Conservation (phyloP, 1,139 yeast species). For the Blastobotrys aristatus region DNA sequence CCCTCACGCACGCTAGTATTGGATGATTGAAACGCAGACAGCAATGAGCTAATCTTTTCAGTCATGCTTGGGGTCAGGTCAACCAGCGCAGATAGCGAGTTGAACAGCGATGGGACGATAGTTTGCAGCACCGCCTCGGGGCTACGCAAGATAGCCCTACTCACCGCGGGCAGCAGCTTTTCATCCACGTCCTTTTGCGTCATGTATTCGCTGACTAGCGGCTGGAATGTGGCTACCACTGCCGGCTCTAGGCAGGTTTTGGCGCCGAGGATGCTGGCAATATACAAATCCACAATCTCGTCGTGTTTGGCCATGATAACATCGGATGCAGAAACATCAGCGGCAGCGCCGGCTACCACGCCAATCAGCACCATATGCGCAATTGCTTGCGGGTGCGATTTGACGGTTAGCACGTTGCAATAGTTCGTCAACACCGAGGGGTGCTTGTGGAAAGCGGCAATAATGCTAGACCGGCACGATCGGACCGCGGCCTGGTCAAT, state of each 20-base stretch:
- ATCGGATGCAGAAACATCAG: conserved; percentile 25
- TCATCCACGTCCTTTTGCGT: conserved; percentile 41
- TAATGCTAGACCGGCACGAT: conserved; percentile 26
- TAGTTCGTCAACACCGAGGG: conserved; percentile 19
- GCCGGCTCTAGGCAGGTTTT: conserved; percentile 24
- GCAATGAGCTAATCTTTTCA: conserved; percentile 52
- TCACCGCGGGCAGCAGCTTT: conserved; percentile 55
- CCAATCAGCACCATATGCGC: conserved; percentile 23
- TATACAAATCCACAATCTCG: conserved; percentile 26
- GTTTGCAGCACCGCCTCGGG: conserved; percentile 64
- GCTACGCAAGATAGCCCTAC: conserved; percentile 74
- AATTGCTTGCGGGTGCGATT: conserved; percentile 18
- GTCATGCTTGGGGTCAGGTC: conserved; percentile 42
- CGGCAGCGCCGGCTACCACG: conserved; percentile 30
- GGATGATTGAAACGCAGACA: conserved; percentile 64
- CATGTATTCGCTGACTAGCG: conserved; percentile 43
- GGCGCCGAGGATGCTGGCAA: conserved; percentile 31
- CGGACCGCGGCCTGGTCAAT: conserved; percentile 29
- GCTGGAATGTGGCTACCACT: conserved; percentile 35
- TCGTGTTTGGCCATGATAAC: conserved; percentile 19
- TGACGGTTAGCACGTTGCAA: conserved; percentile 19
- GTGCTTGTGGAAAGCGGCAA: conserved; percentile 13
- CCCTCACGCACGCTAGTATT: conserved; percentile 59
- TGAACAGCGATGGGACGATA: conserved; percentile 48
- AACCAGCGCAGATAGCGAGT: conserved; percentile 35